Evolutionary conservation across 2,329 filamentous ascomycete species (phyloP).

Genomic region (Aspergillus tanneri): DNA sequence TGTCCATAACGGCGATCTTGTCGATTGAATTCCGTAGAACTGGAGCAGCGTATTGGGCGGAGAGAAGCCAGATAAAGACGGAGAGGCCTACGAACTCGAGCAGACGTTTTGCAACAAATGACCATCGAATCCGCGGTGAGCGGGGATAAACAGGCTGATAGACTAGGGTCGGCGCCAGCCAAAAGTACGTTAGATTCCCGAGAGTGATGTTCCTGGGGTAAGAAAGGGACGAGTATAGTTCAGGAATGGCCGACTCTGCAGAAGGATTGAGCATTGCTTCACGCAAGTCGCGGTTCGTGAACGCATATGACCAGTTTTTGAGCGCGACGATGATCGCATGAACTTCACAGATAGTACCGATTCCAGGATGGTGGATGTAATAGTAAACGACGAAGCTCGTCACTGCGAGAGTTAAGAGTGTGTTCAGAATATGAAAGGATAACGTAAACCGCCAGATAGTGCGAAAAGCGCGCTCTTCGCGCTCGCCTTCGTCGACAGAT

Average conservation of each 20-base stretch:
- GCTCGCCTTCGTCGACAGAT: constrained; percentile 58
- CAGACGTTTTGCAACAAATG: constrained; percentile 80
- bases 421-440: constrained; percentile 77
- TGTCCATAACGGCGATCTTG: constrained; percentile 77
- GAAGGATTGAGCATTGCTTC: constrained; percentile 84
- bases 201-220: constrained; percentile 92
- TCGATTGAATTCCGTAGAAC: constrained; percentile 85
- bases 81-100: constrained; percentile 73
- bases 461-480: constrained; percentile 63
- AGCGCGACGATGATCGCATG: constrained; percentile 95
- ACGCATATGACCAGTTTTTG: constrained; percentile 92
- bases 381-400: constrained; percentile 87
- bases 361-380: constrained; percentile 86
- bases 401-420: constrained; percentile 74
- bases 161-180: constrained; percentile 94
- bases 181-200: constrained; percentile 87
- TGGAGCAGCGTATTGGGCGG: constrained; percentile 89
- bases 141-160: constrained; percentile 97
- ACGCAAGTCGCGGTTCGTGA: constrained; percentile 92
- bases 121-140: constrained; percentile 76
- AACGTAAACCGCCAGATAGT: constrained; percentile 78
- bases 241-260: constrained; percentile 66
- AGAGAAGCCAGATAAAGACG: constrained; percentile 93
- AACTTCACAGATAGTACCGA: constrained; percentile 84
- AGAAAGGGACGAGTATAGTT: constrained; percentile 77